phyloP scores from a whole-genome alignment of 2,329 filamentous ascomycete species.

The Apiospora saccharicola region DNA sequence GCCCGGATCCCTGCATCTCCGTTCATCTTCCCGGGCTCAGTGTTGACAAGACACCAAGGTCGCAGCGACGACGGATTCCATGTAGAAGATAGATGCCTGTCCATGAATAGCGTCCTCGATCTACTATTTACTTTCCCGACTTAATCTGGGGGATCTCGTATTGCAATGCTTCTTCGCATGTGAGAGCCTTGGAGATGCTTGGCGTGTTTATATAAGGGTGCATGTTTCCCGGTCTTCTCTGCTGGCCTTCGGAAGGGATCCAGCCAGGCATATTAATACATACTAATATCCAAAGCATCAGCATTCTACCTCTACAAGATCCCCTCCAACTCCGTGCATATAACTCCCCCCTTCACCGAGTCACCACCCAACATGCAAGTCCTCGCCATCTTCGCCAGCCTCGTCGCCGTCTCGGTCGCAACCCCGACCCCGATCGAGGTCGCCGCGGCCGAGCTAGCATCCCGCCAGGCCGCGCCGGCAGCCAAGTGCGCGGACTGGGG shows the following conservation, averaged over 20 bases:
- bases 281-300: neutral
- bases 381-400: neutral
- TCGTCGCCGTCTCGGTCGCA: neutral
- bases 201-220: neutral
- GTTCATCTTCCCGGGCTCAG: neutral
- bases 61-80: neutral
- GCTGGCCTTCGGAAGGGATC: neutral
- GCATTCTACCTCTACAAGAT: neutral
- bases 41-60: neutral
- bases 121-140: neutral
- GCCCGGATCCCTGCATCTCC: neutral
- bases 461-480: neutral
- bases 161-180: neutral
- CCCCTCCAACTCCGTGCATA: neutral
- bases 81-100: neutral
- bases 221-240: neutral
- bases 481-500: slow-evolving; percentile 15
- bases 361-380: neutral
- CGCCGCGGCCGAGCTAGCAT: neutral
- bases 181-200: neutral
- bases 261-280: neutral
- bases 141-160: neutral
- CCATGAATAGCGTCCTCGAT: neutral
- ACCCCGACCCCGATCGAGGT: neutral
- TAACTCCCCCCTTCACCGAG: neutral